phyloP scores from a whole-genome alignment of 2,329 filamentous ascomycete genomes.

The Hymenotorrendiella dingleyae region DNA sequence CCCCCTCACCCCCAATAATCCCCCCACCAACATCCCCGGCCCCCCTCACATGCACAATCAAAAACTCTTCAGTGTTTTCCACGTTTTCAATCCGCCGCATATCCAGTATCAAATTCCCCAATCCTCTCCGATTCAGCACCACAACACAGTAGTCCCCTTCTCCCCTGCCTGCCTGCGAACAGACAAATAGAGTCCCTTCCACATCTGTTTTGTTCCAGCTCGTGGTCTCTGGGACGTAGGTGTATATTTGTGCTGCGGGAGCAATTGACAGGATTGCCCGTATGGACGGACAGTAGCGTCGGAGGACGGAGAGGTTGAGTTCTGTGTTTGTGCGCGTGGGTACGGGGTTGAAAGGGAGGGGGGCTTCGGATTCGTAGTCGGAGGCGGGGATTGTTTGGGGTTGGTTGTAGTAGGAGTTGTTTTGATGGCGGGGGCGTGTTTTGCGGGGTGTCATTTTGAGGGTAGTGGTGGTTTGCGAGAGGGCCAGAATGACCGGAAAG shows the following conservation, averaged over 20 bases:
- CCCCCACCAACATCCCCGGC: slow-evolving; percentile 5
- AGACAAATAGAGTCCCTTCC: slow-evolving; percentile 87
- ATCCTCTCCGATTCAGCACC: slow-evolving; percentile 64
- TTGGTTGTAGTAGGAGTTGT: slow-evolving; percentile 30
- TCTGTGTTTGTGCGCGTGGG: slow-evolving; percentile 67
- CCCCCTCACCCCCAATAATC: background rate
- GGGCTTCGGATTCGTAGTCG: slow-evolving; percentile 47
- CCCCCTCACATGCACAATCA: slow-evolving; percentile 36
- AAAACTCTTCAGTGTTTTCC: slow-evolving; percentile 53
- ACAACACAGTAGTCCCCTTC: slow-evolving; percentile 52
- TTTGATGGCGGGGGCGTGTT: slow-evolving; percentile 31
- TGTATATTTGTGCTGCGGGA: slow-evolving; percentile 81
- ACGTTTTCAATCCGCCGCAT: slow-evolving; percentile 56
- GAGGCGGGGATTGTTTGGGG: slow-evolving; percentile 37
- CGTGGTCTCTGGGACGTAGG: slow-evolving; percentile 58
- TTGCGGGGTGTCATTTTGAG: slow-evolving; percentile 35
- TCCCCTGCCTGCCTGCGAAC: slow-evolving; percentile 46
- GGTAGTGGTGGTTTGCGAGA: too few relatives aligned
- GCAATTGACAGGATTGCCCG: slow-evolving; percentile 71
- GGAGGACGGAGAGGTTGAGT: slow-evolving; percentile 80
- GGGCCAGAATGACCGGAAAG: too few relatives aligned
- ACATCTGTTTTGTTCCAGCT: slow-evolving; percentile 81
- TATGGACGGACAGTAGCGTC: slow-evolving; percentile 72
- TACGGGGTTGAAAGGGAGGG: slow-evolving; percentile 29
- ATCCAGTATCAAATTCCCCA: slow-evolving; percentile 65